Base-by-base conservation (phyloP, 73 alveolate genomes). In the Tetrahymena thermophila region DNA sequence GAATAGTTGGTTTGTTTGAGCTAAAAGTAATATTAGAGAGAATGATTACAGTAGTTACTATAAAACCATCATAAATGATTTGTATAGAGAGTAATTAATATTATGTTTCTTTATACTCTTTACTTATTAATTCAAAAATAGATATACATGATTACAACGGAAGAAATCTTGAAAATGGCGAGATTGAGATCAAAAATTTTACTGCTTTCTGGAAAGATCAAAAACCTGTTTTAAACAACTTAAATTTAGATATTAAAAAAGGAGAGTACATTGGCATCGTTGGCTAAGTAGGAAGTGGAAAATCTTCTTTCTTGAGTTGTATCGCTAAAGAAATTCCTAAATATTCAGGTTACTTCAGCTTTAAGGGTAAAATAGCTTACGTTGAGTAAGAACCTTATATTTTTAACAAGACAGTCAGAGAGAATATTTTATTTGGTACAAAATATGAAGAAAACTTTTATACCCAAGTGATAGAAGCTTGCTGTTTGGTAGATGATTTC, bases 241-340 rank as follows among this genome's bases (percentile, higher is more conserved):
- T 97, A 4, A 94, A 93, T 85, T 56, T 97, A 25, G 34, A 89
- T 19, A 85, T 97, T 34, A 35, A 57, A 37, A 56, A 94, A 37
- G 98, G 98, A 3, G 98, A 97, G 56, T 97, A 96, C 35, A 94
- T 96, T 38, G 97, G 97, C 1, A 96, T 97, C 11, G 94, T 97
- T 94, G 99, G 99, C 44, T 95, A 94, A 93, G 98, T 97, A 40
- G 99, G 99, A 23, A 94, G 98, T 25, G 99, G 99, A 5, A 97
- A 97, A 94, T 94, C 98, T 23, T 42, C 98, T 16, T 85, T 97
- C n/a, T 93, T 97, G 43, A 43, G 93, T 37, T 96, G 98, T 8
- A 35, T 97, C 21, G 93, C 97, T 84, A 97, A 97, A 31, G 98
- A 96, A 89, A 55, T 96, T 83, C 94, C 94, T 10, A 40, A 89